Base-by-base conservation (phyloP, 2,329 filamentous ascomycete species). In the Coniochaeta sp. region DNA sequence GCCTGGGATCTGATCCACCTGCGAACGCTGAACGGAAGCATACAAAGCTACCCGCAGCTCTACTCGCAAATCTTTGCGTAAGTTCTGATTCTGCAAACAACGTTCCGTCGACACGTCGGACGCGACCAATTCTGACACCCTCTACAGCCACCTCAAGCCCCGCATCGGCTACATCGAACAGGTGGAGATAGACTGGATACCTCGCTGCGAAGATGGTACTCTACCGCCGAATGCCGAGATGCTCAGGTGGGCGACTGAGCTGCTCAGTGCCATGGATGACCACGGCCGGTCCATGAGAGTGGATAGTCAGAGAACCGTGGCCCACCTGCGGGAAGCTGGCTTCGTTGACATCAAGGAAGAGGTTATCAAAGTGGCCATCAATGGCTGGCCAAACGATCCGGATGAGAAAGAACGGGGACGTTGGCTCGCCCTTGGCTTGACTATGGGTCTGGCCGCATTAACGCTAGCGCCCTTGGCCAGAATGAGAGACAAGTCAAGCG, bases 1-100 rank as follows among this genome's bases (percentile, higher is more conserved):
- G 87, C 87, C 1, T 95, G 88, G 76, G 91, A 98, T 73, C 73
- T 97, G 65, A 89, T 97, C 64, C 90, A 96, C 68, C 79, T 96
- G 70, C 87, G 90, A 60, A 87, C 90, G 81, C 85, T 93, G 22
- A 82, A 84, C 64, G 93, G 93, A 12, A 89, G 88, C 70, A 88
- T 97, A 58, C 79, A 81, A 24, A 87, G 86, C 68, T 97, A 91
- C 92, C 79, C 81, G 4, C 80, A 82, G 54, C 76, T 95, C 50
- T 97, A 96, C 72, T 76, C 78, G 63, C 89, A 89, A 67, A 78
- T 88, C 34, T 87, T 86, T 65, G 76, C 81, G 83, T 90, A 78
- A 85, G 62, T 47, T 44, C 43, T 28, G 24, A 40, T 33, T 55
- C 33, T 6, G 34, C 11, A 8, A 6, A 16, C 3, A 12, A 17